These are phyloP conservation scores for Boletales sp. DNA, from an alignment of 768 basidiomycete species.

Conservation along the genomic window DNA sequence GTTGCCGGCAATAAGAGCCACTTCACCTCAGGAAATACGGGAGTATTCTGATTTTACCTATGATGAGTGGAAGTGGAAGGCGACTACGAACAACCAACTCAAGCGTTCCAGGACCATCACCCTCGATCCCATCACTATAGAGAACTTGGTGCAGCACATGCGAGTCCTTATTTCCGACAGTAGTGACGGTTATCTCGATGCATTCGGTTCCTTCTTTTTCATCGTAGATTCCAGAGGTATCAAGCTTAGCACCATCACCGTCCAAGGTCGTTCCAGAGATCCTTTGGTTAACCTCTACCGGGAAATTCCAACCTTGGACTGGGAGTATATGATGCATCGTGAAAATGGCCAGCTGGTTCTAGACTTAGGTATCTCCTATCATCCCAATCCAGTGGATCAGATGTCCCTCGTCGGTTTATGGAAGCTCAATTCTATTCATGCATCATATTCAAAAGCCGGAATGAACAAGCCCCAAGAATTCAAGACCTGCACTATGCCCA, in stretches of 20 bases:
- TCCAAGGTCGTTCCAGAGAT: slow-evolving; percentile 1
- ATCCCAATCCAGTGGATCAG: neutral
- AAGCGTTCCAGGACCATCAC: slow-evolving; percentile 3
- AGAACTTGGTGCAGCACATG: neutral
- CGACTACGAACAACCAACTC: slow-evolving; percentile 2
- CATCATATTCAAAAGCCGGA: slow-evolving; percentile 2
- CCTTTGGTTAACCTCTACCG: slow-evolving; percentile 2
- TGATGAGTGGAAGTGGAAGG: slow-evolving; percentile 12
- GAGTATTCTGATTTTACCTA: slow-evolving; percentile 6
- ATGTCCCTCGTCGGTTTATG: slow-evolving; percentile 1
- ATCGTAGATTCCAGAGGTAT: slow-evolving; percentile 8
- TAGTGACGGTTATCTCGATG: neutral
- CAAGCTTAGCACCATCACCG: slow-evolving; percentile 8
- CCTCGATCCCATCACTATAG: neutral
- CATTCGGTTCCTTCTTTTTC: slow-evolving; percentile 15
- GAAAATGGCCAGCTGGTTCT: slow-evolving; percentile 6
- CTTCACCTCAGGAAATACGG: slow-evolving; percentile 1
- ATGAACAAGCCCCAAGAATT: slow-evolving; percentile 7
- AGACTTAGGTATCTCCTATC: slow-evolving; percentile 8
- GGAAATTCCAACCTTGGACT: slow-evolving; percentile 11
- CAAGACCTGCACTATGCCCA: slow-evolving; percentile 9
- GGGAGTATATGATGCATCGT: slow-evolving; percentile 4
- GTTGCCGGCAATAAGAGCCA: slow-evolving; percentile 4
- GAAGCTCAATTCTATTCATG: slow-evolving; percentile 10
- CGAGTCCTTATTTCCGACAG: neutral